Base-by-base conservation (phyloP, 352 stramenopile genomes). In the Phytophthora foliorum region DNA sequence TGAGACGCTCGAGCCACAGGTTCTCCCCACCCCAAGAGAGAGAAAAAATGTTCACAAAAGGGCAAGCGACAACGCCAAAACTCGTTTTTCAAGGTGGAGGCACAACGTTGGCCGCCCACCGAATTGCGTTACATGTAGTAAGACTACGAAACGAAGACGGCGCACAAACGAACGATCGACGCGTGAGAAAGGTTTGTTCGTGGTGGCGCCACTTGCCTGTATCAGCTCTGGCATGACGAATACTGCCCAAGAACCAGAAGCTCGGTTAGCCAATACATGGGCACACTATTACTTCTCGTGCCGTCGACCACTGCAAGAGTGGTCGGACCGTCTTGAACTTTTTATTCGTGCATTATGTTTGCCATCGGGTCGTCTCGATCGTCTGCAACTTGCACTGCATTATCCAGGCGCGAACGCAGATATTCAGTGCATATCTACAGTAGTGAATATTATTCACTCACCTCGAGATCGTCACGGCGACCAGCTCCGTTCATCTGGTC, bases 11-110 rank as follows among this genome's bases (percentile, higher is more conserved):
- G 25, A 46, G 55, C 66, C 66, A 74, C 59, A 74, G 55, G 34
- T 56, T 72, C 57, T 54, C 59, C 49, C 66, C 59, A 66, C 66
- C 61, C 52, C 46, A 62, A 38, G 60, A 74, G 60, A 74, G 53
- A 34, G 34, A 52, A 25, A 63, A 41, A 16, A 42, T 49, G 64
- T 42, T 45, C 66, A 60, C 59, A 69, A 31, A 74, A 64, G 25
- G 53, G 44, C 36, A 45, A 10, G 27, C 34, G 16, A 51, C 36
- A 42, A 38, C 29, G 16, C n/a, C 41, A 54, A 57, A 68, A 41
- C 3, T 53, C 17, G 42, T n/a, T 57, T 63, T 69, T 44, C 32
- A 36, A 67, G n/a, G n/a, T n/a, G n/a, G n/a, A n/a, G n/a, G n/a
- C n/a, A n/a, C 50, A 45, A 54, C 16, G 7, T n/a, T 11, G n/a